phyloP scores from a whole-genome alignment of 2,329 filamentous ascomycete genomes.

The Claviceps africana region DNA sequence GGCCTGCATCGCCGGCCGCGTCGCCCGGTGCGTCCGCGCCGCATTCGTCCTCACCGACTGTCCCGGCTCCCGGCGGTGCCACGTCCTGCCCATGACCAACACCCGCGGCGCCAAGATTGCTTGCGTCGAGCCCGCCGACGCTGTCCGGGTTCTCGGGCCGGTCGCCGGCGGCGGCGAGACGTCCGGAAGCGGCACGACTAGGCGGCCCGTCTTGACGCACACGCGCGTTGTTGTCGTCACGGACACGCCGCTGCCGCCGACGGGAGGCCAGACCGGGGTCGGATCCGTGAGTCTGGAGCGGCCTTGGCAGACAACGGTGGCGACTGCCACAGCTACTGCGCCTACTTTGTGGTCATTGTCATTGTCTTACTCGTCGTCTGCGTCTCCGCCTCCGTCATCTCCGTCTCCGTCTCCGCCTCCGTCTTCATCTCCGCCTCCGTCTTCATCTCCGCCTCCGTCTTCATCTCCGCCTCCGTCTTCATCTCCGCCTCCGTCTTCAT shows the following conservation, averaged over 20 bases:
- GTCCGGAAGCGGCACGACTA: background rate
- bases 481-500: background rate
- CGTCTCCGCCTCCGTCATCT: background rate
- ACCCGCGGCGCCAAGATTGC: conserved; percentile 33
- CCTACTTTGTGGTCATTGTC: background rate
- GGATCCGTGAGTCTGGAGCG: background rate
- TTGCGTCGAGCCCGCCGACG: conserved; percentile 29
- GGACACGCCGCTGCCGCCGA: background rate
- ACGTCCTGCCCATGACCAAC: conserved; percentile 39
- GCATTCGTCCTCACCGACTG: conserved; percentile 28
- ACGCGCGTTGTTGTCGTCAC: conserved; percentile 1
- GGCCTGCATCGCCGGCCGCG: conserved; percentile 37
- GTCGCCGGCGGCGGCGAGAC: conserved; percentile 5
- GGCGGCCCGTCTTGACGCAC: background rate
- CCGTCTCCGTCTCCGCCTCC: background rate
- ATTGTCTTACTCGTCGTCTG: background rate
- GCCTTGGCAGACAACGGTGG: background rate
- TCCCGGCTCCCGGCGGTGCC: conserved; percentile 27
- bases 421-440: background rate
- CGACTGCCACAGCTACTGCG: background rate
- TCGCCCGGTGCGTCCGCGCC: conserved; percentile 32
- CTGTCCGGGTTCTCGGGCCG: conserved; percentile 27
- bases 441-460: background rate
- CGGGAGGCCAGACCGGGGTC: background rate
- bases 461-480: background rate